Base-by-base conservation (phyloP, 1,139 yeast genomes). In the Taiozyma sp. region DNA sequence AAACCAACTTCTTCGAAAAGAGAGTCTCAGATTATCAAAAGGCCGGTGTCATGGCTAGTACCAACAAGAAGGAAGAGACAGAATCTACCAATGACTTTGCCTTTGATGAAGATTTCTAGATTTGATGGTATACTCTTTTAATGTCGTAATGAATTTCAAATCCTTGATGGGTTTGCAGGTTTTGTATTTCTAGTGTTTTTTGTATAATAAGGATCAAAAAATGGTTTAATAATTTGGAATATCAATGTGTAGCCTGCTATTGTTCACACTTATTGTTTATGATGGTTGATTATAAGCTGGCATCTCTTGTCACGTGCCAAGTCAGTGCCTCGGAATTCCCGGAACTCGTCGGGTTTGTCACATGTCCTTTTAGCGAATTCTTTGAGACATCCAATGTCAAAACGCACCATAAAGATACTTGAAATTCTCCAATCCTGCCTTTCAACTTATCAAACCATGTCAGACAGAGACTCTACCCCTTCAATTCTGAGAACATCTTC, bases 1-100 rank as follows among this genome's bases (percentile, higher is more conserved):
- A 93, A 81, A 91, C 99, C 62, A 93, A 93, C 77, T 93, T 95
- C 81, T 93, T 93, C 68, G 99, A 93, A 79, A 93, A 93, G 82
- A 87, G 98, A 74, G 99, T 93, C 56, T 87, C 96, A 54, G 99
- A 95, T 72, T 95, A 95, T 76, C 97, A 93, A 76, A 93, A 93
- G 77, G 98, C 98, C 51, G 98, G 98, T 75, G 99, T 93, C 64
- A 93, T 93, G 95, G 90, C 86, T 51, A 72, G 73, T 47, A 67
- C 78, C 47, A 61, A 45, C 45, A 59, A 67, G 50, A 65, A 67
- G 45, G 59, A 63, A 52, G 76, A 70, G 53, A 63, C 71, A 47
- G 70, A 67, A 52, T 24, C 42, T 8, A 63, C 66, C 44, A 77
- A 76, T 59, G 75, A 77, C 44, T 75, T 77, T 63, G 66, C 72